Evolutionary conservation across 352 stramenopile genomes (phyloP), one percentile per base, ranked within the genome.

Genomic region (Pythium plurisporium): DNA sequence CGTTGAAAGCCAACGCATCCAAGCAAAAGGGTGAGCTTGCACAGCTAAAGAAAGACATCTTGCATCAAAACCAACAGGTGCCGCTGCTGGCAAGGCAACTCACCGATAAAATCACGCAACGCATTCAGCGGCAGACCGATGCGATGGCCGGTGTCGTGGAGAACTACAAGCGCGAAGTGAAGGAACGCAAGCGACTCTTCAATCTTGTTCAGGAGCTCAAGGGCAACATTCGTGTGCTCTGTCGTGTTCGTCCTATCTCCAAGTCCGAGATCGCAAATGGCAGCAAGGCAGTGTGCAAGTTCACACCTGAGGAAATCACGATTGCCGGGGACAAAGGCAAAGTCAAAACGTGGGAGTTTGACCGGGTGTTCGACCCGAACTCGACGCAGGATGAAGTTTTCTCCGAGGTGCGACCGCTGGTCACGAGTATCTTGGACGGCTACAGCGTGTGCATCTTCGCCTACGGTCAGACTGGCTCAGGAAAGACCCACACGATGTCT

Each of bases 161-260:
- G 41, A 95, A 94, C 59, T 95, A 95, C 73, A 89, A 92, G 48
- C 82, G 86, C 29, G 85, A 94, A 56, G 80, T 94, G 53, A 92
- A 92, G 48, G 82, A 94, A 65, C 82, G 85, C 36, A 94, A 94
- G 55, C 86, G 96, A 30, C 69, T 99, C 40, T 96, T 99, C 52
- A 97, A 96, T 52, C 80, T 97, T 26, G 96, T 99, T 33, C 89
- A 98, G 53, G 93, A 97, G 52, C 75, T 99, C 29, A 96, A 98
- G 59, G 95, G 95, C 33, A 99, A 99, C 64, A 99, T 99, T 53
- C 94, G 97, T 49, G 96, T 99, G 12, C 91, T 98, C 42, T 99
- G 95, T 53, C 94, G 96, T 55, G 87, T 98, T 15, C 94, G 96
- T 30, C 96, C 96, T 2, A 91, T 95, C 46, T 93, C 85, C 20